Percentiles rank a stretch among this genome's conserved stretches.
phyloP scores from a whole-genome alignment of 768 basidiomycete species.

The Pleurotus tuber-regium region DNA sequence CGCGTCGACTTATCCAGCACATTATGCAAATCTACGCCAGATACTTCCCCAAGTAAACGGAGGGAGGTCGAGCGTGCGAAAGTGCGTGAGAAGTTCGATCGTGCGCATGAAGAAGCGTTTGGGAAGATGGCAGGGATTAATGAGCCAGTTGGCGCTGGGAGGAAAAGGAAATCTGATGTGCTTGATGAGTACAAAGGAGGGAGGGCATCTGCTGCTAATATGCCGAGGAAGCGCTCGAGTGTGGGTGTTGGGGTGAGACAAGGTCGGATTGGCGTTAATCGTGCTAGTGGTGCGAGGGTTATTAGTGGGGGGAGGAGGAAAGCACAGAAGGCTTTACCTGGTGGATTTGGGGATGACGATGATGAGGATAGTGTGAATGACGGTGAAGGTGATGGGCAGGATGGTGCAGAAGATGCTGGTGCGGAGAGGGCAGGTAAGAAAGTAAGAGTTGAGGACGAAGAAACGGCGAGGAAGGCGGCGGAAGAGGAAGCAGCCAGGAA shows the following conservation, averaged over 20 bases:
- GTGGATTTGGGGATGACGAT: conserved; percentile 51
- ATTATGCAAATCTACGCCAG: conserved; percentile 31
- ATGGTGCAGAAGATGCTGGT: conserved; percentile 29
- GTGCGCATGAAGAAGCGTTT: conserved; percentile 63
- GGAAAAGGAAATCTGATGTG: conserved; percentile 55
- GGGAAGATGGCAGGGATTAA: conserved; percentile 76
- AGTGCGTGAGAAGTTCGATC: conserved; percentile 48
- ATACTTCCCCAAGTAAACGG: background rate
- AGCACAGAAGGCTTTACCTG: conserved; percentile 43
- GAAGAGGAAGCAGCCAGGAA: conserved; percentile 43
- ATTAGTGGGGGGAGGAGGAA: conserved; percentile 45
- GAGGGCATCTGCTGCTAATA: conserved; percentile 13
- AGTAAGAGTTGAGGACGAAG: conserved; percentile 29
- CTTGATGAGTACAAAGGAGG: conserved; percentile 33
- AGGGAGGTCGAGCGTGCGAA: conserved; percentile 10
- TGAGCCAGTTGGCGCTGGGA: conserved; percentile 29
- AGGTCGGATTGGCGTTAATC: conserved; percentile 19
- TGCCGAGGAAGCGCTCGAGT: conserved; percentile 21
- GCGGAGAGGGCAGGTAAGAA: conserved; percentile 24
- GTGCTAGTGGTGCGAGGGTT: conserved; percentile 40
- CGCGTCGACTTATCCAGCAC: conserved; percentile 1
- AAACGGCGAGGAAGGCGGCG: conserved; percentile 37
- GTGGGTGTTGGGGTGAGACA: conserved; percentile 4
- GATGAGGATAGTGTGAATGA: conserved; percentile 28
- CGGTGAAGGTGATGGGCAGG: conserved; percentile 38